These are phyloP conservation scores for Sesbania bispinosa DNA, from an alignment of 306 rosid species.

Conservation along the genomic window DNA sequence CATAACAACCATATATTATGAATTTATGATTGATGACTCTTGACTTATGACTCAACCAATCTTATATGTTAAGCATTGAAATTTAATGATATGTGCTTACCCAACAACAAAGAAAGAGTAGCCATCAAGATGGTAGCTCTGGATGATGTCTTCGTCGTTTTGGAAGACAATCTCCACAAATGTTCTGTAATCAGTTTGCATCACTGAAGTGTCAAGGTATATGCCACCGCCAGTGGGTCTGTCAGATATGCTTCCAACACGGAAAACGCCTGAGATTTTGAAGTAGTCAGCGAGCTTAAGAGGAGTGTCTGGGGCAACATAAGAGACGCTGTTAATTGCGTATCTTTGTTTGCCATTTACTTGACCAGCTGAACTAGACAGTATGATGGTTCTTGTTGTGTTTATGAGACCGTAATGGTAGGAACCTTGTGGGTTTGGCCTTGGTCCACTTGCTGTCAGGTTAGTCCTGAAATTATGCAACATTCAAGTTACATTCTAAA, in stretches of 20 bases:
- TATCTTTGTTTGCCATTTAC: constrained; percentile 81
- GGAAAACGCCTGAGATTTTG: constrained; percentile 71
- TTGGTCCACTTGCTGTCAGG: constrained; percentile 96
- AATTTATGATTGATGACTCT: no score
- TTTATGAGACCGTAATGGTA: constrained; percentile 86
- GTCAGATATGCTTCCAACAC: constrained; percentile 75
- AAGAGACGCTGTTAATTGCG: constrained; percentile 85
- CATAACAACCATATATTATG: no score
- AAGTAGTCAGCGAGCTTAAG: constrained; percentile 86
- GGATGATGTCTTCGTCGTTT: constrained; percentile 76
- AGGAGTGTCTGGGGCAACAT: constrained; percentile 84
- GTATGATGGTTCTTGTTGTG: constrained; percentile 57
- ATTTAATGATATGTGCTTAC: constrained; percentile 33
- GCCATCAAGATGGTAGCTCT: constrained; percentile 85
- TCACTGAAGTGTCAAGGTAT: constrained; percentile 79
- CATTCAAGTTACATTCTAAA: neutral
- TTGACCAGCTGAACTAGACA: constrained; percentile 65
- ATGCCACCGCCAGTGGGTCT: constrained; percentile 73
- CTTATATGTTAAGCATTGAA: neutral
- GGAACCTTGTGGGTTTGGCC: constrained; percentile 98
- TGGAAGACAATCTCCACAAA: constrained; percentile 84
- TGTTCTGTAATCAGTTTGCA: constrained; percentile 82
- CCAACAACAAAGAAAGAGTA: constrained; percentile 95
- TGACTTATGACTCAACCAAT: no score
- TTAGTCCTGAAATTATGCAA: constrained; percentile 58